These are phyloP conservation scores for Aspergillus biplanus DNA, from an alignment of 495 filamentous ascomycete species.

Conservation along the genomic window DNA sequence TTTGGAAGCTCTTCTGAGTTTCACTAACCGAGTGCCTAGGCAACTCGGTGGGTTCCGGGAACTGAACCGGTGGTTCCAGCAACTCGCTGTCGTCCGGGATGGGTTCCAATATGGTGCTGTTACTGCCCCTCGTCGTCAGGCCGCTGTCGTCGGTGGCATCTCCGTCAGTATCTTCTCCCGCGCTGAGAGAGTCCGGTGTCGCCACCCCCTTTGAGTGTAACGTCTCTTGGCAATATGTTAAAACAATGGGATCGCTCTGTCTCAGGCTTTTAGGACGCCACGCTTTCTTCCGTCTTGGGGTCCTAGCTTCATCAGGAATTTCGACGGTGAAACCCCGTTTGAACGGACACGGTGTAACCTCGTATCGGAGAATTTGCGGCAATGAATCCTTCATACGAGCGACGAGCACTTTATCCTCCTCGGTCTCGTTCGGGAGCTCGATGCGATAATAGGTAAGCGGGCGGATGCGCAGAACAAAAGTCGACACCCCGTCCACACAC, in stretches of 20 bases:
- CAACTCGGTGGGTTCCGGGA: slow-evolving; percentile 26
- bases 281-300: slow-evolving; percentile 66
- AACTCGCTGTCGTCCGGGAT: slow-evolving; percentile 31
- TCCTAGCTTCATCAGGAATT: slow-evolving; percentile 69
- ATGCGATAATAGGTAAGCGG: slow-evolving; percentile 86
- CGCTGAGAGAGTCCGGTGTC: slow-evolving; percentile 34
- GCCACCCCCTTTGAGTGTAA: slow-evolving; percentile 22
- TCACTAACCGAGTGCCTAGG: slow-evolving; percentile 35
- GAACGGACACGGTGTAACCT: slow-evolving; percentile 87
- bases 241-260: slow-evolving; percentile 36
- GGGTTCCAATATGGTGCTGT: slow-evolving; percentile 32
- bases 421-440: slow-evolving; percentile 68
- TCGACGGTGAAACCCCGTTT: slow-evolving; percentile 73
- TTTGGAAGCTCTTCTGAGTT: slow-evolving; percentile 50
- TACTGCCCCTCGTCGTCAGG: slow-evolving; percentile 33
- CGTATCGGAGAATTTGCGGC: slow-evolving; percentile 73
- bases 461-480: slow-evolving; percentile 80
- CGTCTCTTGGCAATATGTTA: slow-evolving; percentile 18
- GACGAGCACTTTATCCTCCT: slow-evolving; percentile 62
- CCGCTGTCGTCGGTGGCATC: slow-evolving; percentile 43
- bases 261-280: slow-evolving; percentile 67
- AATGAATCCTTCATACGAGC: slow-evolving; percentile 71
- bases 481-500: slow-evolving; percentile 85
- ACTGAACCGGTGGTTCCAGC: slow-evolving; percentile 20
- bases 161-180: slow-evolving; percentile 45